These are phyloP conservation scores for Nematocida minor DNA, from an alignment of 371 early-diverging fungal species.

Conservation along the genomic window DNA sequence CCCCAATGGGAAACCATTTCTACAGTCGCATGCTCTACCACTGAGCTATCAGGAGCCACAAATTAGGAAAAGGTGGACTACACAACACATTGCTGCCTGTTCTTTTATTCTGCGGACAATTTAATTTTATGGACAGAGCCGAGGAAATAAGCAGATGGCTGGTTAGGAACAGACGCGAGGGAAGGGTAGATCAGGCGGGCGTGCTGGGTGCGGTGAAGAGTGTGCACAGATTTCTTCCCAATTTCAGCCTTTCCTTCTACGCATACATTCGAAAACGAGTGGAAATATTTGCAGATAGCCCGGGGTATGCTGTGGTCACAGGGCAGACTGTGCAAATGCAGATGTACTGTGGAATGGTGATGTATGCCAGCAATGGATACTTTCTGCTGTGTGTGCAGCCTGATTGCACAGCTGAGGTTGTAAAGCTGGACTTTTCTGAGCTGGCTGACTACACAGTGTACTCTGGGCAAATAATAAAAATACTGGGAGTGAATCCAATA, in stretches of 20 bases:
- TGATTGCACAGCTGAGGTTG: not conserved
- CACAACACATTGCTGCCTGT: not conserved
- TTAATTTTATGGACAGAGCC: constrained; percentile 8
- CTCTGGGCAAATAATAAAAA: constrained; percentile 26
- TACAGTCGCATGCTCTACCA: constrained; percentile 66
- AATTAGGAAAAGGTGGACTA: not conserved
- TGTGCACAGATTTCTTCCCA: not conserved
- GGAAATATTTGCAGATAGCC: not conserved
- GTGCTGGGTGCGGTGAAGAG: not conserved
- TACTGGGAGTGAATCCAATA: not conserved
- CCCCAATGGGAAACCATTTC: constrained; percentile 58
- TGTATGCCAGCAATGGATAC: not conserved
- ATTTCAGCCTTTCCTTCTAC: not conserved
- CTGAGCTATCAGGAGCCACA: constrained; percentile 64
- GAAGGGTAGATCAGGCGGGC: not conserved
- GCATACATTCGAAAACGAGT: constrained; percentile 3
- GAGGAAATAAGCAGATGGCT: not conserved
- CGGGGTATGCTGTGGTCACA: not conserved
- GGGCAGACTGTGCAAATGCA: not conserved
- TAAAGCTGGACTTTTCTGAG: not conserved
- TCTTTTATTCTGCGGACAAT: too few species aligned
- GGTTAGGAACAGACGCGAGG: not conserved
- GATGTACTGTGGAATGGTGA: constrained; percentile 11
- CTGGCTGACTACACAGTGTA: constrained; percentile 15
- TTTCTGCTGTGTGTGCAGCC: not conserved